Evolutionary conservation across 805 yeast genomes (phyloP).

Genomic region (Candida jianshihensis): DNA sequence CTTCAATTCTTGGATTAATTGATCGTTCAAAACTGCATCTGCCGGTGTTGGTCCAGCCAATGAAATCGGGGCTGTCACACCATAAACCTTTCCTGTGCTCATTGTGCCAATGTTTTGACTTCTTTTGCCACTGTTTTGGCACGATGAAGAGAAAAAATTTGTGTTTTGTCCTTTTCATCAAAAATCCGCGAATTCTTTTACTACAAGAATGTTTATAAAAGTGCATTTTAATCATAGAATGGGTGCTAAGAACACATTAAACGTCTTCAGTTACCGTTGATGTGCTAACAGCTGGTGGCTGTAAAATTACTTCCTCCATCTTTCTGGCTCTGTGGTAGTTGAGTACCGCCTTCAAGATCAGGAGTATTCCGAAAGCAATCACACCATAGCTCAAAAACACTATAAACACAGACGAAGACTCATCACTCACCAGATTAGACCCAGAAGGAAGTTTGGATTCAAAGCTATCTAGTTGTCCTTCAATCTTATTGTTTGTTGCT

Average conservation of each 20-base stretch:
- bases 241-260: too few species aligned
- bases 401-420: slow-evolving; percentile 1
- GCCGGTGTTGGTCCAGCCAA: slow-evolving; percentile 76
- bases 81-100: slow-evolving; percentile 15
- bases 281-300: slow-evolving; percentile 28
- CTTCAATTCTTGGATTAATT: slow-evolving; percentile 70
- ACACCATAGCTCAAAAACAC: slow-evolving; percentile 50
- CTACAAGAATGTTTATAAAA: too few species aligned
- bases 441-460: slow-evolving; percentile 17
- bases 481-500: slow-evolving; percentile 20
- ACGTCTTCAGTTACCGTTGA: slow-evolving; percentile 5
- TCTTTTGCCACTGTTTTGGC: too few species aligned
- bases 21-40: slow-evolving; percentile 71
- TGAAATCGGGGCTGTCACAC: slow-evolving; percentile 58
- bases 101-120: too few species aligned
- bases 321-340: slow-evolving; percentile 73
- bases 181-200: too few species aligned
- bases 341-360: slow-evolving; percentile 58
- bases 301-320: slow-evolving; percentile 59
- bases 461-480: slow-evolving; percentile 22
- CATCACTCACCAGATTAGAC: slow-evolving; percentile 9
- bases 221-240: too few species aligned
- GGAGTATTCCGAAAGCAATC: slow-evolving; percentile 60
- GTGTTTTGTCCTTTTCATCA: not conserved
- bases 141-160: too few species aligned